Evolutionary conservation across 1,284 basidiomycete genomes (phyloP).

Genomic region (Thecaphora thlaspeos): DNA sequence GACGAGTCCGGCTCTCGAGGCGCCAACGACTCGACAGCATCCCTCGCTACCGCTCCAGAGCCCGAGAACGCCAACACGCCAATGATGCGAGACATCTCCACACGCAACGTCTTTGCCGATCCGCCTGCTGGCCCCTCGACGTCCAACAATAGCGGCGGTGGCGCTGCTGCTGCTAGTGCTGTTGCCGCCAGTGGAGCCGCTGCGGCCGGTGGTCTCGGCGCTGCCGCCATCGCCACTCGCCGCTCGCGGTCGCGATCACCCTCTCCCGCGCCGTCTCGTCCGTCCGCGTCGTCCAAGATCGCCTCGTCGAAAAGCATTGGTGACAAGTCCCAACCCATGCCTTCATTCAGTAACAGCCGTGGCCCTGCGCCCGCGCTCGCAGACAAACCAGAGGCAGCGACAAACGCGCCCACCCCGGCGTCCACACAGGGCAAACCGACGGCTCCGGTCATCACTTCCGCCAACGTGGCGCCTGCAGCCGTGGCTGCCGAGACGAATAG

Average conservation of each 20-base stretch:
- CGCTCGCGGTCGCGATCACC: slow-evolving; percentile 16
- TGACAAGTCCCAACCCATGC: no score
- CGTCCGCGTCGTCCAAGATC: slow-evolving; percentile 16
- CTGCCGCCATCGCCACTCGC: slow-evolving; percentile 26
- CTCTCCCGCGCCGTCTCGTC: not conserved
- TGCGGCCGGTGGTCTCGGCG: slow-evolving; percentile 25
- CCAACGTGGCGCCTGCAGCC: no score
- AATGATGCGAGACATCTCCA: slow-evolving; percentile 36
- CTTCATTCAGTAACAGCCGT: no score
- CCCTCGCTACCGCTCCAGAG: slow-evolving; percentile 19
- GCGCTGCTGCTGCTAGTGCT: slow-evolving; percentile 4
- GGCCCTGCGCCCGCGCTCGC: slow-evolving; percentile 2
- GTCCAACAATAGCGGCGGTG: not conserved
- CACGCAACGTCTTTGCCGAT: slow-evolving; percentile 36
- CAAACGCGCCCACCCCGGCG: not conserved
- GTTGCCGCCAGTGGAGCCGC: slow-evolving; percentile 13
- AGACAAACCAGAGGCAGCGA: not conserved
- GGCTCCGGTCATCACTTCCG: not conserved
- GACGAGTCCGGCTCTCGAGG: slow-evolving; percentile 34
- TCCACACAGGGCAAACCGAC: not conserved
- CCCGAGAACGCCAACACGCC: slow-evolving; percentile 31
- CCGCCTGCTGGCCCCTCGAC: slow-evolving; percentile 9
- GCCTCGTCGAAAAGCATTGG: not conserved
- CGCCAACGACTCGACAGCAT: slow-evolving; percentile 35
- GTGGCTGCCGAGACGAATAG: no score